Percentiles rank a stretch among this genome's conserved stretches.
These are phyloP conservation scores for Tagetes erecta DNA, from an alignment of 129 eudicot species.

Conservation along the genomic window DNA sequence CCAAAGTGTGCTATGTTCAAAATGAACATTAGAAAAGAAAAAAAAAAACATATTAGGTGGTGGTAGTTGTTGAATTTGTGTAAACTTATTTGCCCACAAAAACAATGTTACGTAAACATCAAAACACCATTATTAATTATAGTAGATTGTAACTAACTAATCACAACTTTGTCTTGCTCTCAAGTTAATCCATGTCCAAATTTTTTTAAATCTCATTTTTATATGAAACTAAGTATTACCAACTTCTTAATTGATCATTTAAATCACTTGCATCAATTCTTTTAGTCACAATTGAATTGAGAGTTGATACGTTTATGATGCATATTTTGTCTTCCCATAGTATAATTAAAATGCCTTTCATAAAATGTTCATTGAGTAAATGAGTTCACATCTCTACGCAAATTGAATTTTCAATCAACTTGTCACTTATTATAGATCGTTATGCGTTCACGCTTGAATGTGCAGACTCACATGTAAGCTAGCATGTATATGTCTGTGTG, in stretches of 20 bases:
- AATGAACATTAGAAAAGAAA: background rate
- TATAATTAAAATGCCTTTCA: background rate
- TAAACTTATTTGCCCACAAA: conserved; percentile 8
- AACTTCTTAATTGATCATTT: background rate
- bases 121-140: background rate
- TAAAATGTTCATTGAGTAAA: too few species aligned
- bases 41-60: conserved; percentile 10
- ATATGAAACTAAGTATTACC: background rate
- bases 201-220: background rate
- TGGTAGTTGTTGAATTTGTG: conserved; percentile 25
- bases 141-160: conserved; percentile 3
- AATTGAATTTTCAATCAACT: background rate
- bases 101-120: conserved; percentile 19
- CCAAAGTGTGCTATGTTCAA: background rate
- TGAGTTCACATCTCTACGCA: too few species aligned
- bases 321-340: background rate
- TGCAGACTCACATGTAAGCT: background rate
- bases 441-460: background rate
- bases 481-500: background rate
- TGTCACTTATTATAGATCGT: background rate
- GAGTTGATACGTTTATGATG: background rate
- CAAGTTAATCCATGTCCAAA: conserved; percentile 2
- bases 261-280: background rate
- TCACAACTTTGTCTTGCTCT: background rate
- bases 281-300: too few species aligned